A percentile compares a stretch with the other conserved stretches of the same genome.
Evolutionary conservation across 1,284 basidiomycete genomes (phyloP).

Genomic region (Ceraceosorus guamensis): DNA sequence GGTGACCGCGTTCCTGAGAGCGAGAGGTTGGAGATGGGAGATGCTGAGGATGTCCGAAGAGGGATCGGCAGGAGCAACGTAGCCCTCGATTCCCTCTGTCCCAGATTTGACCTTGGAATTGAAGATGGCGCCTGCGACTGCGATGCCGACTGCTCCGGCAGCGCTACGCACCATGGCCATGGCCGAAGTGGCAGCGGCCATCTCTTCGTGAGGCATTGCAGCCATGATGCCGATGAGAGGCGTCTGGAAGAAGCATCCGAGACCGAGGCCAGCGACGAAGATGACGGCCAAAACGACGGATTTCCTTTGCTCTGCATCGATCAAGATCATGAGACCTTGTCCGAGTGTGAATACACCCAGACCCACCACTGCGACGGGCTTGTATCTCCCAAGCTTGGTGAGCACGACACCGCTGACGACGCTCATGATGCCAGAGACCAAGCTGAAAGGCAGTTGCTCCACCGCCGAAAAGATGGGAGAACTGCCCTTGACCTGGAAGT

Average conservation of each 20-base stretch:
- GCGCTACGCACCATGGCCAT: constrained; percentile 27
- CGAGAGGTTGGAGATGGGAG: constrained; percentile 37
- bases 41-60: constrained; percentile 17
- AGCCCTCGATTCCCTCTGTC: constrained; percentile 6
- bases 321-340: constrained; percentile 26
- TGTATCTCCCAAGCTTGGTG: constrained; percentile 59
- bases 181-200: constrained; percentile 23
- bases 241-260: constrained; percentile 39
- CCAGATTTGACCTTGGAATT: constrained; percentile 14
- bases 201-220: constrained; percentile 32
- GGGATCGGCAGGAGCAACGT: constrained; percentile 1
- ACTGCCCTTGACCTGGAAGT: constrained; percentile 69
- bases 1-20: constrained; percentile 54
- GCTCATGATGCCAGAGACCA: constrained; percentile 59
- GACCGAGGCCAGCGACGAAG: constrained; percentile 29
- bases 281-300: constrained; percentile 23
- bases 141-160: constrained; percentile 35
- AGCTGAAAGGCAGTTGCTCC: constrained; percentile 66
- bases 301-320: constrained; percentile 14
- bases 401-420: constrained; percentile 58
- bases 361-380: constrained; percentile 58
- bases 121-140: constrained; percentile 31
- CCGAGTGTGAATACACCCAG: constrained; percentile 29
- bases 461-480: constrained; percentile 69
- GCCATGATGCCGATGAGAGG: constrained; percentile 35